phyloP scores from a whole-genome alignment of 495 filamentous ascomycete species.

The Penicillium coprophilum region DNA sequence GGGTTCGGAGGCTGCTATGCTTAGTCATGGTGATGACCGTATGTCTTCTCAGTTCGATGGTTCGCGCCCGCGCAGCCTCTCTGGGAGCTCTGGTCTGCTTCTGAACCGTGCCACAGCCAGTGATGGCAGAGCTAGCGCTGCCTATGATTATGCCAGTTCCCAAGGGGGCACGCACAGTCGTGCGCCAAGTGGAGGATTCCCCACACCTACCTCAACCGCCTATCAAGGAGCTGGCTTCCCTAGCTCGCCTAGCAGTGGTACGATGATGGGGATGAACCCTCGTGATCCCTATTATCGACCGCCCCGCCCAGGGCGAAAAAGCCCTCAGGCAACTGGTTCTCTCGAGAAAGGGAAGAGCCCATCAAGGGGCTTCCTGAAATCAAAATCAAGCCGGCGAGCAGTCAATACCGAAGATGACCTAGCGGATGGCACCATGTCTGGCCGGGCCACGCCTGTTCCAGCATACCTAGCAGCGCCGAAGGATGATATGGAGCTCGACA shows the following conservation, averaged over 20 bases:
- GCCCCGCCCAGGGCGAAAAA: slow-evolving; percentile 64
- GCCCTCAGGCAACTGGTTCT: slow-evolving; percentile 49
- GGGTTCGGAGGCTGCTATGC: slow-evolving; percentile 76
- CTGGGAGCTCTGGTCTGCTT: slow-evolving; percentile 76
- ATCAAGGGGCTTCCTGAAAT: slow-evolving; percentile 44
- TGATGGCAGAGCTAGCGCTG: slow-evolving; percentile 47
- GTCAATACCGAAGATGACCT: slow-evolving; percentile 40
- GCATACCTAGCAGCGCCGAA: slow-evolving; percentile 51
- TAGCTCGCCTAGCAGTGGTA: slow-evolving; percentile 41
- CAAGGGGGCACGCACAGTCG: slow-evolving; percentile 48
- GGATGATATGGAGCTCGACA: slow-evolving; percentile 56
- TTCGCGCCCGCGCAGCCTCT: slow-evolving; percentile 75
- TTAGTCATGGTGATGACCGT: slow-evolving; percentile 60
- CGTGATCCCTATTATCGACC: slow-evolving; percentile 82
- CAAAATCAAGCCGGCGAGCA: slow-evolving; percentile 22
- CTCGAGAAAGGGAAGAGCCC: slow-evolving; percentile 38
- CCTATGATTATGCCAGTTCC: slow-evolving; percentile 48
- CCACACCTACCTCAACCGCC: slow-evolving; percentile 70
- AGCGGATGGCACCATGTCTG: slow-evolving; percentile 52
- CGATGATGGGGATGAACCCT: slow-evolving; percentile 45
- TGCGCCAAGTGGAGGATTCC: slow-evolving; percentile 51
- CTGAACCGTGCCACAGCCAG: slow-evolving; percentile 55
- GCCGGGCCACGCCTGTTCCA: slow-evolving; percentile 52
- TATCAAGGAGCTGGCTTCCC: slow-evolving; percentile 59
- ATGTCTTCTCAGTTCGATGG: slow-evolving; percentile 66